Evolutionary conservation across 768 basidiomycete genomes (phyloP), one percentile per base, ranked within the genome.

Genomic region (Lyophyllum decastes): DNA sequence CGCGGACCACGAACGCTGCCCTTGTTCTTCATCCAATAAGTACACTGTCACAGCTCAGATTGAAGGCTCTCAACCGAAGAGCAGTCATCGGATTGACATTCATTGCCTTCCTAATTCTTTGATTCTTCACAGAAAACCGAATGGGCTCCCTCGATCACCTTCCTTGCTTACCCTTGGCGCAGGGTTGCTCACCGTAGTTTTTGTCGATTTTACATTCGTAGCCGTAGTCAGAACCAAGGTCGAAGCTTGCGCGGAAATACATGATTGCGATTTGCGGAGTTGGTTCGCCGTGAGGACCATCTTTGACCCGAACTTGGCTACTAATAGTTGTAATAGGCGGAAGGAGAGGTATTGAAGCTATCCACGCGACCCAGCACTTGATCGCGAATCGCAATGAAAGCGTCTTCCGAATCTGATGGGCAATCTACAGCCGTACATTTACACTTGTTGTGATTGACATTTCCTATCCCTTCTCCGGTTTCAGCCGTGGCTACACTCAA

Each of bases 11-110:
- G 38, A 83, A 82, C 49, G 76, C 75, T 38, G 80, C 73, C 46
- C 72, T 87, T 25, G 81, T 82, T 55, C 70, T 85, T 55, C 83
- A 85, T 64, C 83, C 82, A 25, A 75, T 86, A 57, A 82, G 84
- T 82, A 62, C 49, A 67, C 55, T 25, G 38, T 30, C 27, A 35
- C 11, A 16, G 30, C 16, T 48, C 19, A 14, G 21, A 50, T 45
- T 30, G 16, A 49, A 27, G 1, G 50, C 25, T 50, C 51, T 44
- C 22, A 52, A 16, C 46, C 54, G 26, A 8, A 52, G 22, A 54
- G 24, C 63, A 85, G 82, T 81, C 52, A 76, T 77, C 54, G 81
- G 67, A 43, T 63, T 84, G n/a, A 67, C 80, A 25, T 85, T 85
- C 70, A 61, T 82, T 45, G 77, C 83, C 10, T 66, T 84, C 54